Evolutionary conservation across 2,329 filamentous ascomycete species (phyloP), one percentile per base, ranked within the genome.

Genomic region (Gremmenia infestans): DNA sequence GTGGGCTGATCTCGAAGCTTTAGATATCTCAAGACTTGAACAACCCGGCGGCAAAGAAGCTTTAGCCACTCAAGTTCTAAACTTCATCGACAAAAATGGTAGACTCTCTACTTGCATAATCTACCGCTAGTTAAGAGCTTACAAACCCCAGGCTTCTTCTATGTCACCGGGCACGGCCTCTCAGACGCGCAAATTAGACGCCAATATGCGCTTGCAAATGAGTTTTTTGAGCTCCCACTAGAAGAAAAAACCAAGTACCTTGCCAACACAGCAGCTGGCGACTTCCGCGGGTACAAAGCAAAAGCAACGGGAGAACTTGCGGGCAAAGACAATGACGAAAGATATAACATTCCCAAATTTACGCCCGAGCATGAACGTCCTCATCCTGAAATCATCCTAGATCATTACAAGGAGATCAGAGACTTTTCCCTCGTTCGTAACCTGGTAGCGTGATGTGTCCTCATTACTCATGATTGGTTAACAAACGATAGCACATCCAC

Each of bases 261-360:
- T 40, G 71, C 78, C 0, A 77, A 76, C 43, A 40, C 57, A 14
- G 60, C 50, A 4, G 71, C 74, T 14, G 81, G 79, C 5, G 78
- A 78, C 28, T 83, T 82, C 64, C 81, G 81, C 55, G 80, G 80
- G 2, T 81, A 80, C 54, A 78, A 78, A 1, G 70, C 76, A 12
- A 28, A 43, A 19, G 55, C 48, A 9, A 53, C 53, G 6, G 56
- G 56, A 6, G 42, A 51, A 15, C 39, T 52, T 46, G 52, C 22
- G 15, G 52, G 37, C 5, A 73, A 67, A 40, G 80, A 83, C 62
- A 82, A 82, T 57, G 73, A 80, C 42, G 76, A 83, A 60, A 76
- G 82, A 3, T 82, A 79, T 71, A 82, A 83, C 63, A 76, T 82
- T 7, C 78, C 79, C 50, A 83, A 83, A 58, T 82, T 81, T 57